Evolutionary conservation across 257 asterid genomes (phyloP).

Genomic region (Anisodus tanguticus): DNA sequence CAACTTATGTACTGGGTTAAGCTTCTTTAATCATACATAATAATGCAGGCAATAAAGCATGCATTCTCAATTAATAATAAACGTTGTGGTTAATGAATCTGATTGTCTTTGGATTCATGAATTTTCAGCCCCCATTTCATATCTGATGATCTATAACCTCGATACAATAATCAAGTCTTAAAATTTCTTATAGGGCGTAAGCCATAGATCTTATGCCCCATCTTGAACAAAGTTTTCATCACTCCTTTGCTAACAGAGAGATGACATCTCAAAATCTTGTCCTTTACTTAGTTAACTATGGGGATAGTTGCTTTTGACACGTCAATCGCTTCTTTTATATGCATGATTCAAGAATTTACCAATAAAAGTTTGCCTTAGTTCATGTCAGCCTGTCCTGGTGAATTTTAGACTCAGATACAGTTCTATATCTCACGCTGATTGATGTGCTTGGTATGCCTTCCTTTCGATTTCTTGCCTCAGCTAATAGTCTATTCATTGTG

Average conservation of each 20-base stretch:
- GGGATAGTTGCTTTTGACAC: neutral
- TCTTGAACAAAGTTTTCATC: neutral
- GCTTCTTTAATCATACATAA: too few relatives aligned
- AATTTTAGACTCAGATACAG: neutral
- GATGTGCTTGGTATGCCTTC: constrained; percentile 81
- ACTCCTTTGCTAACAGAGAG: neutral
- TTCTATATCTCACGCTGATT: constrained; percentile 59
- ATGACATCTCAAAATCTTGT: neutral
- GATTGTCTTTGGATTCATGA: neutral
- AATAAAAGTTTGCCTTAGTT: neutral
- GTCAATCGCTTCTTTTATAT: neutral
- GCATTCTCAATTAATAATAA: neutral
- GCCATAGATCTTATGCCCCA: neutral
- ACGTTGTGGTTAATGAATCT: neutral
- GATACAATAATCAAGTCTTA: neutral
- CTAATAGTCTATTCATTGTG: neutral
- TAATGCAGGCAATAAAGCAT: too few relatives aligned
- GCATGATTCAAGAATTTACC: neutral
- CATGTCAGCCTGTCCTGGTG: neutral
- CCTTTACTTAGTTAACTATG: constrained; percentile 1
- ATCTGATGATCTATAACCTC: neutral
- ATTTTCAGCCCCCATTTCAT: neutral
- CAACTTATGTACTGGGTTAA: neutral
- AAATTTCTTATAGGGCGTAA: neutral
- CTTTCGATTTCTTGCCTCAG: neutral